phyloP scores from a whole-genome alignment of 306 rosid genomes.

The Sechiopsis laciniata region DNA sequence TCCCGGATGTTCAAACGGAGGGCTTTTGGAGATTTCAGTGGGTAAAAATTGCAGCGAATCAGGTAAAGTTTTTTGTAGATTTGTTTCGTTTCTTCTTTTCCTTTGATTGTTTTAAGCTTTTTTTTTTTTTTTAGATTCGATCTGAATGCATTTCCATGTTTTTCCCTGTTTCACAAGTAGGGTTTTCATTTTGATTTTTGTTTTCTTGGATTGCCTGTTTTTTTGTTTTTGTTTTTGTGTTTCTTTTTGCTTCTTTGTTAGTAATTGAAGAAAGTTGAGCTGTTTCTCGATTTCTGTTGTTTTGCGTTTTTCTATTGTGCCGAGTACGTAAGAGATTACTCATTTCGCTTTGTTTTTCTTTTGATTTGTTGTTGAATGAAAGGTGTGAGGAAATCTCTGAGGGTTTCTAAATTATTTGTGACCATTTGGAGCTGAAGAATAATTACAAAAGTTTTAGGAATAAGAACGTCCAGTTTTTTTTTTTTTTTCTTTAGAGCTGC shows the following conservation, averaged over 20 bases:
- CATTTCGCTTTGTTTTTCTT: not conserved
- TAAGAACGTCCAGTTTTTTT: not conserved
- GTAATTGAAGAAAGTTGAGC: not conserved
- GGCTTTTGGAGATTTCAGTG: not conserved
- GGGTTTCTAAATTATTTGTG: not conserved
- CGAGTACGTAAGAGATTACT: not conserved
- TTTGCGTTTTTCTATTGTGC: not conserved
- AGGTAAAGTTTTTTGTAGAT: not conserved
- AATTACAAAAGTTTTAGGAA: not conserved
- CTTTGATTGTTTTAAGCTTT: not conserved
- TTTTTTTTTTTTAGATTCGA: not conserved
- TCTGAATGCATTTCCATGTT: constrained; percentile 3
- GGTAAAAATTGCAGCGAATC: not conserved
- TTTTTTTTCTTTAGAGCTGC: not conserved
- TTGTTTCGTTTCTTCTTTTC: no score
- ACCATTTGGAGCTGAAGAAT: not conserved
- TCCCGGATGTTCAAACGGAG: not conserved
- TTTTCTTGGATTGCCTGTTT: no score
- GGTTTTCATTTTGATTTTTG: not conserved
- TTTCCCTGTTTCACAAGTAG: constrained; percentile 5
- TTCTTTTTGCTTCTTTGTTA: not conserved
- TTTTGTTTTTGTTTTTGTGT: no score
- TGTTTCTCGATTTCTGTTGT: not conserved
- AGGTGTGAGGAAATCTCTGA: not conserved
- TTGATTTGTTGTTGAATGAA: not conserved